Conservation (phyloP, 441 rosid species). For the Omphalea diandra region DNA sequence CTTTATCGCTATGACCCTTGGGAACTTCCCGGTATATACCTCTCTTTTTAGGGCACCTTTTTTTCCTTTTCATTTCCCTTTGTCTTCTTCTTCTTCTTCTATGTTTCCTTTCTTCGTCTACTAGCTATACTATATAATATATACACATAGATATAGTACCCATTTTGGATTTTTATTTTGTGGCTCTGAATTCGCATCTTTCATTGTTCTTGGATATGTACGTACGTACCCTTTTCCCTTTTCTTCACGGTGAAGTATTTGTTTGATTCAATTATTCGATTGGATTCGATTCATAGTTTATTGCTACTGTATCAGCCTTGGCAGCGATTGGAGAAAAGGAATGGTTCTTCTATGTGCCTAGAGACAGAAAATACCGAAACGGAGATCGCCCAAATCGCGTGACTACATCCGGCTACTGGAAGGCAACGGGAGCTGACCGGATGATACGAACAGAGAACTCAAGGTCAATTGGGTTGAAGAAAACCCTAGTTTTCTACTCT, state of each 20-base stretch:
- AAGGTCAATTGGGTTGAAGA: conserved; percentile 86
- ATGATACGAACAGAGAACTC: conserved; percentile 80
- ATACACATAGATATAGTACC: not conserved
- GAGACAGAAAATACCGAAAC: conserved; percentile 91
- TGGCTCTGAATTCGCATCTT: not conserved
- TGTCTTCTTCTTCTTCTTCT: not conserved
- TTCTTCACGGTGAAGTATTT: too few relatives aligned
- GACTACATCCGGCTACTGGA: conserved; percentile 97
- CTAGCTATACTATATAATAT: not conserved
- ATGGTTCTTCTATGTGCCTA: conserved; percentile 97
- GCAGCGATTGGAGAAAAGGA: conserved; percentile 99
- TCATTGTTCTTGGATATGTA: not conserved
- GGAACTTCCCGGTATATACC: conserved; percentile 92
- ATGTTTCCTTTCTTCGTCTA: not conserved
- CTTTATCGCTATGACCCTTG: conserved; percentile 99
- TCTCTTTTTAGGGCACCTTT: not conserved
- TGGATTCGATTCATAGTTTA: too few relatives aligned
- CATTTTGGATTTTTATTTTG: not conserved
- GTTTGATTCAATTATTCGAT: too few relatives aligned
- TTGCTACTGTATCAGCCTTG: conserved; percentile 40
- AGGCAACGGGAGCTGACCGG: conserved; percentile 98
- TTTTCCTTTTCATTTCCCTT: not conserved
- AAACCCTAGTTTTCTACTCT: conserved; percentile 99
- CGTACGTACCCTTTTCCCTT: too few relatives aligned
- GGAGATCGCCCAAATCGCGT: conserved; percentile 98